These are phyloP conservation scores for Euclidium syriacum DNA, from an alignment of 345 rosid genomes.

Conservation along the genomic window DNA sequence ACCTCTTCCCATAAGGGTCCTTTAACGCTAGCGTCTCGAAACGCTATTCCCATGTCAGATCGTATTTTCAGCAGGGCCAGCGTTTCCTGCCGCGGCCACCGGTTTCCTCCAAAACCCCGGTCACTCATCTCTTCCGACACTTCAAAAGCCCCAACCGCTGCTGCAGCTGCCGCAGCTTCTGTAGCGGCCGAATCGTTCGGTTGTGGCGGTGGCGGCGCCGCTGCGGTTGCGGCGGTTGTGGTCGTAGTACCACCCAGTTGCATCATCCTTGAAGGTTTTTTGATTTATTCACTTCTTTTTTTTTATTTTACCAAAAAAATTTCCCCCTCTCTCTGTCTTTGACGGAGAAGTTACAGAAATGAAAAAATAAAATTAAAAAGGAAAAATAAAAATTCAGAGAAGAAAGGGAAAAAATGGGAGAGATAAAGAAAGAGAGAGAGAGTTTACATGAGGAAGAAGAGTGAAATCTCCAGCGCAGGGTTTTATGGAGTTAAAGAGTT, in stretches of 20 bases:
- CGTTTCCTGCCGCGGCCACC: conserved; percentile 89
- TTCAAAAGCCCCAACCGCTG: conserved; percentile 30
- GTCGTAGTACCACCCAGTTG: conserved; percentile 21
- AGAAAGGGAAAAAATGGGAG: conserved; percentile 9
- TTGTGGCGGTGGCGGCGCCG: not conserved
- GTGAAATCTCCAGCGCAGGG: conserved; percentile 47
- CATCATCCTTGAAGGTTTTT: conserved; percentile 15
- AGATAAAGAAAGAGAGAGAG: conserved; percentile 20
- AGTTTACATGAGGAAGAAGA: conserved; percentile 35
- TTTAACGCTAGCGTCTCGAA: conserved; percentile 61
- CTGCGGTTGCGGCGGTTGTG: not conserved
- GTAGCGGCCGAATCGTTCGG: conserved; percentile 20
- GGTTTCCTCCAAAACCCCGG: conserved; percentile 43
- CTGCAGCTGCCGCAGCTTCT: conserved; percentile 26
- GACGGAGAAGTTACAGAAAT: conserved; percentile 30
- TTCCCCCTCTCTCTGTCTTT: conserved; percentile 18
- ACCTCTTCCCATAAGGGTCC: conserved; percentile 89
- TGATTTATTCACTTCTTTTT: not conserved
- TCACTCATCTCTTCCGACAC: conserved; percentile 34
- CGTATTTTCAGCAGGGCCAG: conserved; percentile 70
- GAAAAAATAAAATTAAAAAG: not conserved
- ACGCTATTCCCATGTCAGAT: conserved; percentile 76
- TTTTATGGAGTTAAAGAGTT: conserved; percentile 43
- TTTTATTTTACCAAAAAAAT: conserved; percentile 1
- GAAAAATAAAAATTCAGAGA: conserved; percentile 8